A percentile compares a stretch with the other conserved stretches of the same genome.
phyloP scores from a whole-genome alignment of 73 alveolate species.

The Effrenium voratum region DNA sequence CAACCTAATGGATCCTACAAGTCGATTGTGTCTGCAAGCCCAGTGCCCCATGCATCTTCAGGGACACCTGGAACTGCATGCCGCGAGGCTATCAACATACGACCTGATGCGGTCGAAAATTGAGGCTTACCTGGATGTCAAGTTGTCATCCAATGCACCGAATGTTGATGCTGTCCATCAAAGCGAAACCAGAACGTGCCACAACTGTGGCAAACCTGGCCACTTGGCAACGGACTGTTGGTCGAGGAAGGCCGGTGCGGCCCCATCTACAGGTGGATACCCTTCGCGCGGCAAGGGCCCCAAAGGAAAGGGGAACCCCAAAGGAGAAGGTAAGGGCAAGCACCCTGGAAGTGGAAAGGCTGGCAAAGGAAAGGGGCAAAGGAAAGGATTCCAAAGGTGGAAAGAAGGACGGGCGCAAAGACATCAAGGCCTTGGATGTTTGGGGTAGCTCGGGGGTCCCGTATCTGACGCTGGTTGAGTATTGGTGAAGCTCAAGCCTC shows the following conservation, averaged over 20 bases:
- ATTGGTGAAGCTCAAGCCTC: no score
- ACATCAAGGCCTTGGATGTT: background rate
- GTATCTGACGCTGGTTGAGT: no score
- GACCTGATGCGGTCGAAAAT: constrained; percentile 2
- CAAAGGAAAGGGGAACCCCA: background rate
- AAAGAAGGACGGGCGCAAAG: background rate
- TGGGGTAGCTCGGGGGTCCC: no score
- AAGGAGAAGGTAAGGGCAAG: background rate
- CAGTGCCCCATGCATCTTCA: background rate
- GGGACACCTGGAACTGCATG: constrained; percentile 27
- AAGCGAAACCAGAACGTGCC: background rate
- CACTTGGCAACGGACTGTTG: background rate
- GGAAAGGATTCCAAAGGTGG: constrained; percentile 1
- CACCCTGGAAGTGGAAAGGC: background rate
- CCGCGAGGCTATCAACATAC: background rate
- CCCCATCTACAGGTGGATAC: background rate
- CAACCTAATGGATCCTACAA: background rate
- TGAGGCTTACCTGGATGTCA: background rate
- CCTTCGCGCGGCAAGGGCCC: background rate
- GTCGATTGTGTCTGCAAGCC: constrained; percentile 6
- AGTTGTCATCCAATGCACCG: background rate
- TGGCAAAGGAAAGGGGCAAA: constrained; percentile 18
- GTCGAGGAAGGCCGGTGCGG: background rate
- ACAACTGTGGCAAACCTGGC: constrained; percentile 1
- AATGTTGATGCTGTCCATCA: background rate